Base-by-base conservation (phyloP, 225 moss, liverwort and hornwort genomes). In the Sphagnum contortum region DNA sequence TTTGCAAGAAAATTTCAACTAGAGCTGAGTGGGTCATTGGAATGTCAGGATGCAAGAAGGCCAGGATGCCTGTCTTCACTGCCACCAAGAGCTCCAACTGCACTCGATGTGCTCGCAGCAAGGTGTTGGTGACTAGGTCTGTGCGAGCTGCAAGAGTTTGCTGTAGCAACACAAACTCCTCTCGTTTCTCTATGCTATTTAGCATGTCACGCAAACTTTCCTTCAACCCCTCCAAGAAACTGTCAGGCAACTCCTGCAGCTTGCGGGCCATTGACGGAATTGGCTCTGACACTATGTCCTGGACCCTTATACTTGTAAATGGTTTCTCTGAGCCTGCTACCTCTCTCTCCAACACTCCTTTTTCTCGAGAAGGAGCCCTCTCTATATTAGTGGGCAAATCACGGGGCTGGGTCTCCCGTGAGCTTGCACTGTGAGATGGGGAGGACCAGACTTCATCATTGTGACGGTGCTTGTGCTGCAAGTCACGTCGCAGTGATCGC, bases 31-130 rank as follows among this genome's bases (percentile, higher is more conserved):
- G 80, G 57, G 82, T 78, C 74, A 92, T 83, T 48, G 88, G 81
- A 58, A 87, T 83, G 56, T 92, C 92, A 45, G 87, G 80, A 60
- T 88, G 87, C 70, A 98, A 75, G 69, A 98, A 98, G 44, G 87
- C 92, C 71, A 80, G 74, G 49, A 92, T 98, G 66, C 96, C 96
- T 44, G 96, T 98, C 70, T 92, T 92, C 63, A 98, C 75, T 12
- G 92, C 92, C 53, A 98, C 96, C 61, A 98, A 64, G 48, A 98
- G 77, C 73, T 98, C 96, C 75, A 98, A 80, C 67, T 98, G 96
- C 49, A 80, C 87, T 62, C 87, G 92, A 70, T 98, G 88, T 47
- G 88, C 82, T 64, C 85, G 88, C 55, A 83, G 74, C 55, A 98
- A 72, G 45, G 88, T 57, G 48, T 90, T 90, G 46, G 79, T 73